phyloP scores from a whole-genome alignment of 345 rosid genomes.

The Citrus inodora region DNA sequence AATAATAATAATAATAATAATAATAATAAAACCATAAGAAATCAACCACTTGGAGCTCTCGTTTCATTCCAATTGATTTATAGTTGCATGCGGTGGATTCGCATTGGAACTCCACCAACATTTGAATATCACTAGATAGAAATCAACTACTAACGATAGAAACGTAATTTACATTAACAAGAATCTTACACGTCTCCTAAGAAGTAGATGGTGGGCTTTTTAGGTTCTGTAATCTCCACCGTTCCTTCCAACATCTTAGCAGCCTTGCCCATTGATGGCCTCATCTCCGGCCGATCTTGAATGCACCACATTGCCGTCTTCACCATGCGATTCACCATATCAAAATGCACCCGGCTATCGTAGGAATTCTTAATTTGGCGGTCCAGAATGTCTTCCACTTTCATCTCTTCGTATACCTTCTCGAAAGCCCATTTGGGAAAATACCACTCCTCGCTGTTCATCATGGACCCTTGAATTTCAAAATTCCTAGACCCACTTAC shows the following conservation, averaged over 20 bases:
- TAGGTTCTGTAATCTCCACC: conserved; percentile 66
- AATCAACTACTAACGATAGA: not conserved
- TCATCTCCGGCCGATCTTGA: conserved; percentile 53
- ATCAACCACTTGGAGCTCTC: no score
- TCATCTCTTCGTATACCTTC: conserved; percentile 56
- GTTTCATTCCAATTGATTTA: not conserved
- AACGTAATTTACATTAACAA: not conserved
- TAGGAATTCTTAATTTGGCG: conserved; percentile 48
- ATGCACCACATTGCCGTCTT: conserved; percentile 78
- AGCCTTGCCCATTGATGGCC: conserved; percentile 72
- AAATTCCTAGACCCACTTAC: conserved; percentile 55
- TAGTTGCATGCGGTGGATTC: no score
- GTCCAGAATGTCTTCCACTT: conserved; percentile 64
- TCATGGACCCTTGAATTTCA: conserved; percentile 41
- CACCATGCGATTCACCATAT: conserved; percentile 65
- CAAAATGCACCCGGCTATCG: conserved; percentile 45
- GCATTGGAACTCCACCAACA: no score
- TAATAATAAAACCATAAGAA: no score
- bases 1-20: no score
- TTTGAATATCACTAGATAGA: no score
- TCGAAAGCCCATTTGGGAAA: conserved; percentile 70
- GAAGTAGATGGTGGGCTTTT: conserved; percentile 63
- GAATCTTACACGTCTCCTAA: conserved; percentile 35
- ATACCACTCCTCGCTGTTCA: conserved; percentile 63
- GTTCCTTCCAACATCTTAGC: conserved; percentile 79